Evolutionary conservation across 345 rosid species (phyloP), one percentile per base, ranked within the genome.

Genomic region (Raphanus raphanistrum): DNA sequence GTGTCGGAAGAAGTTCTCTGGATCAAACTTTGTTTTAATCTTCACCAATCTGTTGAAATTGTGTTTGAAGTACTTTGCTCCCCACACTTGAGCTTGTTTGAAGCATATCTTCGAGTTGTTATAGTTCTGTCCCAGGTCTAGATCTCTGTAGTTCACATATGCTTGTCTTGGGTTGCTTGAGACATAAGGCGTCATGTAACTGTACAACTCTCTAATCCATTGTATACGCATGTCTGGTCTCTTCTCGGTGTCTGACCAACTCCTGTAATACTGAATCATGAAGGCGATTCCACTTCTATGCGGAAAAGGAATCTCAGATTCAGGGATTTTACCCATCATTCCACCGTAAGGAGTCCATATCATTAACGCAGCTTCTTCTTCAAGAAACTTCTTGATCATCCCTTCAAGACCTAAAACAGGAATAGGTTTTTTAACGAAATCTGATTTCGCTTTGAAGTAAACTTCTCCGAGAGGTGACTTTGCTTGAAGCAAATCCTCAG

Each of bases 321-420:
- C 93, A 0, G 84, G 16, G 65, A 91, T 84, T 28, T 76, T 76
- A 8, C 69, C 64, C 92, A 86, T 88, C 87, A 70, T 81, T 32
- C 93, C 96, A 0, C 97, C 92, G 58, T 81, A 88, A 85, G 96
- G 94, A 27, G 77, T 87, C 90, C 86, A 88, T 43, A 84, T 3
- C 13, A 57, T 25, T 8, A 21, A 0, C 13, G 28, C 66, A 1
- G 66, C 38, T 5, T 63, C 43, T 63, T 63, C 66, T 32, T 63
- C 43, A 32, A 63, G 43, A 8, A 63, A 0, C 26, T 32, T 63
- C 66, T 63, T 63, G 43, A 63, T n/a, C 43, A 63, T 63, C 26
- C 66, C 66, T 32, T 32, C 32, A 6, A 63, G 66, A 8, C 66
- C 66, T 32, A 15, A 32, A 32, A 15, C 12, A 7, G 43, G 66